Evolutionary conservation across 805 yeast genomes (phyloP).

Genomic region (Monosporozyma unispora): DNA sequence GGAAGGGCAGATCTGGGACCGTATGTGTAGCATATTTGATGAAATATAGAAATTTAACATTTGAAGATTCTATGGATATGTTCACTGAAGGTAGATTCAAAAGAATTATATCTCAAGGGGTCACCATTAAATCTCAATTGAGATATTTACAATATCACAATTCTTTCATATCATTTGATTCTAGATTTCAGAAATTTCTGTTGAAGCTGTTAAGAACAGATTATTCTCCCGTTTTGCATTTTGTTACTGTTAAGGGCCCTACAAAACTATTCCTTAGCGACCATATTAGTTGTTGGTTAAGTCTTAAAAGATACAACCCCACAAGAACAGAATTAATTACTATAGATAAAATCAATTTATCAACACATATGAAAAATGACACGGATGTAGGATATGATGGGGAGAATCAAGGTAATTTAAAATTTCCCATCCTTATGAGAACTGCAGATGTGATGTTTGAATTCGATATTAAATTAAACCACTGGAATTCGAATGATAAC

Average conservation of each 20-base stretch:
- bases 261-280: slow-evolving; percentile 6
- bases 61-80: slow-evolving; percentile 39
- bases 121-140: slow-evolving; percentile 61
- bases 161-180: slow-evolving; percentile 12
- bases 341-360: slow-evolving; percentile 1
- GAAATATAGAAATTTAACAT: slow-evolving; percentile 33
- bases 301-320: slow-evolving; percentile 15
- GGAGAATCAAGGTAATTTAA: not conserved
- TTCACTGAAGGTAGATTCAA: slow-evolving; percentile 56
- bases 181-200: slow-evolving; percentile 6
- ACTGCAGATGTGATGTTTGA: not conserved
- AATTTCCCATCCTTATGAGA: not conserved
- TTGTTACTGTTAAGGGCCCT: slow-evolving; percentile 14
- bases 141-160: slow-evolving; percentile 57
- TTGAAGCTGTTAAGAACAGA: slow-evolving; percentile 7
- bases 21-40: slow-evolving; percentile 64
- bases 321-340: not conserved
- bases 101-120: slow-evolving; percentile 49
- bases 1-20: slow-evolving; percentile 87
- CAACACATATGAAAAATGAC: not conserved
- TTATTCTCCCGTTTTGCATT: slow-evolving; percentile 10
- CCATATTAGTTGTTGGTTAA: slow-evolving; percentile 10
- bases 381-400: not conserved
- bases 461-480: not conserved
- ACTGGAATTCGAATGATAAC: not conserved